Evolutionary conservation across 495 filamentous ascomycete genomes (phyloP).

Genomic region (Trichoderma erinaceum): DNA sequence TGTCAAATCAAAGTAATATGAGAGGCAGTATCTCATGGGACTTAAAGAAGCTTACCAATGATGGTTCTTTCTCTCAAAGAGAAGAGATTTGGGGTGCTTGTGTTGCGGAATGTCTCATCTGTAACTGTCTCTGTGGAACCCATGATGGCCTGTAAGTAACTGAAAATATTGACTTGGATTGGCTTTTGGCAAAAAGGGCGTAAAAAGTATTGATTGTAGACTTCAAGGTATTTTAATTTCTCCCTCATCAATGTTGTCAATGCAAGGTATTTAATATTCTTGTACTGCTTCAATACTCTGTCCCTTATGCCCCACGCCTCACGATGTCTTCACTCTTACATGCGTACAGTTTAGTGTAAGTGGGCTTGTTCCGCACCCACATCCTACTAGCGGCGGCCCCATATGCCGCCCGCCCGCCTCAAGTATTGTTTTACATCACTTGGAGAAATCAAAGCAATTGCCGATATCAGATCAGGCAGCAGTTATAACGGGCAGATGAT

Average conservation of each 20-base stretch:
- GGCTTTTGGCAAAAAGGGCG: neutral
- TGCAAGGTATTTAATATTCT: neutral
- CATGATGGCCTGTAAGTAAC: neutral
- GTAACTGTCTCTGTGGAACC: neutral
- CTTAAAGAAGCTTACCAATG: neutral
- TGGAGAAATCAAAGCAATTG: too few species aligned
- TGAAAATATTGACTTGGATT: neutral
- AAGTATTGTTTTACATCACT: too few species aligned
- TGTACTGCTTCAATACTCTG: neutral
- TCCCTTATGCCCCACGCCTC: neutral
- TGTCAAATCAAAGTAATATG: neutral
- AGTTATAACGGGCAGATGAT: too few species aligned
- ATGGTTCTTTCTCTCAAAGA: neutral
- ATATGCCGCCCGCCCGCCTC: neutral
- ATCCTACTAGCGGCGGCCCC: neutral
- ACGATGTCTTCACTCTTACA: too few species aligned
- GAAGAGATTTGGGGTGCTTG: neutral
- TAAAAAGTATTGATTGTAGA: neutral
- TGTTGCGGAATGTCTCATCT: neutral
- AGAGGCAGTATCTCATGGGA: neutral
- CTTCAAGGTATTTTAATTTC: neutral
- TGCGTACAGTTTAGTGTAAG: too few species aligned
- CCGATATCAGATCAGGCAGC: too few species aligned
- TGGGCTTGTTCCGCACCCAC: too few species aligned
- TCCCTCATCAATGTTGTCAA: neutral